Base-by-base conservation (phyloP, 2,329 filamentous ascomycete species). In the Botrytis galanthina region DNA sequence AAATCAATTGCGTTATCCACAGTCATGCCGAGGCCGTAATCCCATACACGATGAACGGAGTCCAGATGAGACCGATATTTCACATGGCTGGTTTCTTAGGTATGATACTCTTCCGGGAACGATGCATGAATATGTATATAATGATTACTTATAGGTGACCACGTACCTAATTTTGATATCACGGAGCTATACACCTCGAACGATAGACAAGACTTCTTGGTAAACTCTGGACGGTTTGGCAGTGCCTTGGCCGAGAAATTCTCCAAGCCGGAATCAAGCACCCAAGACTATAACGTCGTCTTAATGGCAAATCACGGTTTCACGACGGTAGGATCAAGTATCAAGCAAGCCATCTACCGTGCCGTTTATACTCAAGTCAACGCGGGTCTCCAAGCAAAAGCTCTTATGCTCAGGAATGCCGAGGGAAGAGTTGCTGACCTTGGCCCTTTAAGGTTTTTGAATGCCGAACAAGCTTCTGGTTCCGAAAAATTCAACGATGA, bases 291-390 rank as follows among this genome's bases (percentile, higher is more conserved):
- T 54, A 78, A 78, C 9, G 83, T 85, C 7, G 81, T 84, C 1
- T 78, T 86, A 64, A 86, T 86, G 85, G 79, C 81, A 3, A 81
- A 83, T 6, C 84, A 86, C 74, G 85, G 85, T 3, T 85, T 83
- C 75, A 84, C 84, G 1, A 79, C 81, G 2, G 73, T 82, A 10
- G 84, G 80, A 0, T 74, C 75, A 0, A 80, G 77, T 71, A 82
- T 86, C 54, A 79, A 84, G 74, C 79, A 82, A 68, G 83, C 80
- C 3, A 83, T 86, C 10, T 82, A 82, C 71, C 78, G 82, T 29
- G 82, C 83, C 1, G 77, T 86, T 2, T 86, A 86, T 73, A 85
- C 85, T 0, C 79, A 81, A 73, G 79, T 81, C 74, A 85, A 85
- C 74, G 84, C 85, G 1, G 76, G 77, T 10, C 80, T 84, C 7